These are phyloP conservation scores for Zygosaccharomyces gambellarensis DNA, from an alignment of 805 yeast species.

Conservation along the genomic window DNA sequence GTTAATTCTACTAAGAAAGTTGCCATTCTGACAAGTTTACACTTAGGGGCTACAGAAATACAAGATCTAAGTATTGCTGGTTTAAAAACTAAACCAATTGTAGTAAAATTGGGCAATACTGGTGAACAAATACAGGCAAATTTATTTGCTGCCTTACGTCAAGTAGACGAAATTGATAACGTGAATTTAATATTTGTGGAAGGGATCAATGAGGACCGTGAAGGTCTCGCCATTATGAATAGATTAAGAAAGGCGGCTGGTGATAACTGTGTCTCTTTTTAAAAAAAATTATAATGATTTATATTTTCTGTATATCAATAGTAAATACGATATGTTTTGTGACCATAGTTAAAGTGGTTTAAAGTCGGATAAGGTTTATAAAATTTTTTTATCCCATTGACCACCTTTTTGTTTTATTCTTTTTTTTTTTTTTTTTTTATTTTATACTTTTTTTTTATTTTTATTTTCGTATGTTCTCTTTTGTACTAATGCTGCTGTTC, in stretches of 20 bases:
- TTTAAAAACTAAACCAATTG: conserved; percentile 7
- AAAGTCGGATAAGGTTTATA: background rate
- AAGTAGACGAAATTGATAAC: conserved; percentile 57
- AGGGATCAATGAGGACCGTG: conserved; percentile 67
- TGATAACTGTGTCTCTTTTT: conserved; percentile 32
- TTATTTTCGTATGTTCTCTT: background rate
- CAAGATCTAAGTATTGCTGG: conserved; percentile 1
- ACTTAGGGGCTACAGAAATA: conserved; percentile 9
- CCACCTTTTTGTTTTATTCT: background rate
- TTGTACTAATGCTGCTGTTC: background rate
- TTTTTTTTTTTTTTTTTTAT: background rate
- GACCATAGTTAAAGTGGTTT: background rate
- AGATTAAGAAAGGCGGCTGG: conserved; percentile 80
- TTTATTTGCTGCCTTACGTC: conserved; percentile 67
- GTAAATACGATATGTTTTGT: background rate
- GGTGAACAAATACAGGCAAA: conserved; percentile 64
- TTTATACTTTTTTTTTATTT: background rate
- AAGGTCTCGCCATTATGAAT: conserved; percentile 95
- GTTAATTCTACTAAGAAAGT: conserved; percentile 32
- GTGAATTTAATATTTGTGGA: conserved; percentile 78
- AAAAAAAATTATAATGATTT: conserved; percentile 3
- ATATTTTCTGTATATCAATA: conserved; percentile 4
- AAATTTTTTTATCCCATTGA: background rate
- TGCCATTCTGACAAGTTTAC: conserved; percentile 49
- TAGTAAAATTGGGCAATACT: conserved; percentile 39